Evolutionary conservation across 208 protist species (phyloP), one percentile per base, ranked within the genome.

Genomic region (Zelonia costaricensis): DNA sequence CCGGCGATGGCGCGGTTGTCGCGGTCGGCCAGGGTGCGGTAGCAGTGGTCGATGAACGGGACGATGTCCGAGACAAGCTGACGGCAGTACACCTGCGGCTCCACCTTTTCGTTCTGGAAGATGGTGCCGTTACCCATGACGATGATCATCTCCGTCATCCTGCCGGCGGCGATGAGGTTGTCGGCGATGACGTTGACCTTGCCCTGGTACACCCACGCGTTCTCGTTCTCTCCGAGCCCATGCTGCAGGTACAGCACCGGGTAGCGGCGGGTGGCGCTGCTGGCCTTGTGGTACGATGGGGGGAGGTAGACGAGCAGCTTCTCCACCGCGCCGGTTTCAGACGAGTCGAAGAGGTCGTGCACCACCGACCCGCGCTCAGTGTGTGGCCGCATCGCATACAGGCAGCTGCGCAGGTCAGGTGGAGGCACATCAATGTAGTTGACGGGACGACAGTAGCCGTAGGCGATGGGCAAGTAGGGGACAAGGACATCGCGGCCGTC

Each of bases 111-210:
- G 40, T 55, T 44, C 15, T n/a, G 33, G 42, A 44, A 56, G 25
- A 78, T 49, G 49, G 61, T 73, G 23, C 64, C 59, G 38, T 68
- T 69, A 16, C 64, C 52, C 47, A 78, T 60, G 7, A 69, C 59
- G 35, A 78, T 63, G 42, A 69, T 67, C 42, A 64, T 72, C 15
- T 64, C 48, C 28, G 38, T 42, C 31, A 62, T 62, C 36, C 28
- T 40, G 44, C 52, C 59, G 22, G 46, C 46, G 23, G 43, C n/a
- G 42, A 73, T 72, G 35, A 76, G 61, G 54, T 76, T 76, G 58
- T 76, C 69, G 0, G 69, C 69, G 25, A 76, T 76, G 20, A 70
- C 13, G 52, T 69, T 74, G 18, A 65, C 12, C 54, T 78, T 78
- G 31, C 60, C 64, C 30, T 78, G 53, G 18, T 68, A 61, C 18